Conservation (phyloP, 495 filamentous ascomycete species). For the Penicillium herquei region DNA sequence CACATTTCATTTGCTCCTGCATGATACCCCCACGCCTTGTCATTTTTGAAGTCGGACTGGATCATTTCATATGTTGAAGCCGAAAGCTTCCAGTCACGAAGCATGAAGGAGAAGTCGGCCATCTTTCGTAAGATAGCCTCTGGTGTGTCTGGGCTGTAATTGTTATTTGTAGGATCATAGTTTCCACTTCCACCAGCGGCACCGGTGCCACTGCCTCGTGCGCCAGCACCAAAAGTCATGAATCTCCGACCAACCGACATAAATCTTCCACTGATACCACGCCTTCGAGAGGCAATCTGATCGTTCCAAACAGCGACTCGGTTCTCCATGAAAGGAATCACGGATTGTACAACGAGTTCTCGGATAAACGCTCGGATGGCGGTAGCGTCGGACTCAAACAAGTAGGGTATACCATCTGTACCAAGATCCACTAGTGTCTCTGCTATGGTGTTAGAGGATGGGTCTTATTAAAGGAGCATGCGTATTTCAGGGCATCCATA, state of each 20-base stretch:
- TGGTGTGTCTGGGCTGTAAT: slow-evolving; percentile 77
- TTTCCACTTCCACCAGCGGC: slow-evolving; percentile 56
- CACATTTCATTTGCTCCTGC: slow-evolving; percentile 92
- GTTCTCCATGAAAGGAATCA: slow-evolving; percentile 94
- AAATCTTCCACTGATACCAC: slow-evolving; percentile 84
- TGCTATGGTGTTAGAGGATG: slow-evolving; percentile 22
- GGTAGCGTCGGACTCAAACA: slow-evolving; percentile 88
- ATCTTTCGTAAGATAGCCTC: slow-evolving; percentile 92
- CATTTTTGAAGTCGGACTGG: slow-evolving; percentile 81
- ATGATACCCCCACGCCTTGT: slow-evolving; percentile 96
- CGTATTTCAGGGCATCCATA: slow-evolving; percentile 22
- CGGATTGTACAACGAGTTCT: slow-evolving; percentile 88
- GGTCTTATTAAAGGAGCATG: background rate
- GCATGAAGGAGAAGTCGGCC: slow-evolving; percentile 93
- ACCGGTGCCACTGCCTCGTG: slow-evolving; percentile 41
- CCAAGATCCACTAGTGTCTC: slow-evolving; percentile 59
- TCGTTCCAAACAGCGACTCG: slow-evolving; percentile 91
- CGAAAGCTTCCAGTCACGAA: slow-evolving; percentile 92
- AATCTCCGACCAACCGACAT: slow-evolving; percentile 87
- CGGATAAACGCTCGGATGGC: slow-evolving; percentile 84
- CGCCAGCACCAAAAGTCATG: slow-evolving; percentile 71
- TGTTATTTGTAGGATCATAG: slow-evolving; percentile 73
- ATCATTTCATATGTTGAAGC: slow-evolving; percentile 87
- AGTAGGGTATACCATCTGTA: slow-evolving; percentile 64
- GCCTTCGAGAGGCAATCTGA: slow-evolving; percentile 85